Percentiles rank a stretch among this genome's conserved stretches.
Evolutionary conservation across 2,329 filamentous ascomycete genomes (phyloP).

Genomic region (Ceratocystiopsis minuta): DNA sequence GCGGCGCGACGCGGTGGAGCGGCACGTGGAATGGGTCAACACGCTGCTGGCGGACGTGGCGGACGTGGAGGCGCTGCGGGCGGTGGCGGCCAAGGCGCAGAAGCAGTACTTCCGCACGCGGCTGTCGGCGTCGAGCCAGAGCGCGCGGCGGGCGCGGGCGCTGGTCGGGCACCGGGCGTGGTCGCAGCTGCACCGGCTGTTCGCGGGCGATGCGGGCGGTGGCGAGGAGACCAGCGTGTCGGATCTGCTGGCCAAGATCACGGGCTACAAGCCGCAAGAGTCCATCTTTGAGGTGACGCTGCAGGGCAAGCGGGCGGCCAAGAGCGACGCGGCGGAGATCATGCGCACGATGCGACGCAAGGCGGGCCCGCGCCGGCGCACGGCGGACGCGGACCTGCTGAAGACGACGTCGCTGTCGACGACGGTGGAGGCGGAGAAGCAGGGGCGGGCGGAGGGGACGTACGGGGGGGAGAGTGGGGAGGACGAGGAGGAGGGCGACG

Average conservation of each 20-base stretch:
- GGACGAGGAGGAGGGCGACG: conserved; percentile 41
- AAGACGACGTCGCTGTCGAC: conserved; percentile 20
- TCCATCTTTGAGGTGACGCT: conserved; percentile 86
- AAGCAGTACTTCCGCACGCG: conserved; percentile 81
- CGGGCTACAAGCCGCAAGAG: conserved; percentile 74
- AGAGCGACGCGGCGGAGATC: conserved; percentile 50
- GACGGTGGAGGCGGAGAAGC: conserved; percentile 16
- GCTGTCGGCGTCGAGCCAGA: conserved; percentile 77
- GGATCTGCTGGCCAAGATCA: conserved; percentile 79
- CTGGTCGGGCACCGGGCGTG: conserved; percentile 53
- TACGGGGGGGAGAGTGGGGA: conserved; percentile 37
- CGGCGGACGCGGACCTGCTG: conserved; percentile 12
- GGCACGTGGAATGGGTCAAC: conserved; percentile 64
- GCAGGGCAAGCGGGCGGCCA: conserved; percentile 45
- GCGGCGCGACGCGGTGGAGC: conserved; percentile 53
- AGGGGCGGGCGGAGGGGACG: conserved; percentile 6
- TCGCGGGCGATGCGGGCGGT: conserved; percentile 34
- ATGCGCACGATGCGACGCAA: conserved; percentile 56
- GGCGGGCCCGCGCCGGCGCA: conserved; percentile 38
- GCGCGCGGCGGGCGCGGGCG: conserved; percentile 71
- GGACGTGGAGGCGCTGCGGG: conserved; percentile 53
- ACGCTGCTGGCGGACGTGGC: conserved; percentile 58
- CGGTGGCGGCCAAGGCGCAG: conserved; percentile 72
- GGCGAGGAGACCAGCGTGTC: conserved; percentile 35
- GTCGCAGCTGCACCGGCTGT: conserved; percentile 62